Percentiles rank a stretch among this genome's conserved stretches.
Conservation (phyloP, 2,329 filamentous ascomycete genomes). For the Xylariomycetidae sp. region DNA sequence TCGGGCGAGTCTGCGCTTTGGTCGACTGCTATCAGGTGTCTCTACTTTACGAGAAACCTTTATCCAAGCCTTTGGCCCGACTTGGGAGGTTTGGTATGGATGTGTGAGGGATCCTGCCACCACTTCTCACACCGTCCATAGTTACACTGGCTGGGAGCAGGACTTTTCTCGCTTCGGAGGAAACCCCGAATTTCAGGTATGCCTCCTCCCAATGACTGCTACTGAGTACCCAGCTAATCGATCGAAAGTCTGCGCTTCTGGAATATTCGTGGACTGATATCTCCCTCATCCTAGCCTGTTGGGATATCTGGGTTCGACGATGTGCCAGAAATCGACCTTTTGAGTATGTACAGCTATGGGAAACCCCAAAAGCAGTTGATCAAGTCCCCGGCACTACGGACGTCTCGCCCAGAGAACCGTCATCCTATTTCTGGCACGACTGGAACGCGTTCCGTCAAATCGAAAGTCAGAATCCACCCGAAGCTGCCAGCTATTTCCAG, state of each 20-base stretch:
- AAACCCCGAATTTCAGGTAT: conserved; percentile 39
- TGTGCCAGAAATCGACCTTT: conserved; percentile 30
- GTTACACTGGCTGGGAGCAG: conserved; percentile 26
- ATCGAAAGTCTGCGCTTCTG: conserved; percentile 35
- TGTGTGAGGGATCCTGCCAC: conserved; percentile 23
- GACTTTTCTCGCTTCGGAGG: conserved; percentile 24
- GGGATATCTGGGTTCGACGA: conserved; percentile 39
- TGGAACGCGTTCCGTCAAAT: conserved; percentile 18
- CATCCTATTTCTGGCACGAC: conserved; percentile 19
- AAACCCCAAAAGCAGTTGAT: conserved; percentile 12
- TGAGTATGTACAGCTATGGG: conserved; percentile 25
- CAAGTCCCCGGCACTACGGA: conserved; percentile 9
- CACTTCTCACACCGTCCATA: conserved; percentile 5
- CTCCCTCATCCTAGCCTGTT: conserved; percentile 40
- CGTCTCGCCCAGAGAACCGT: conserved; percentile 7
- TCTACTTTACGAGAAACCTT: conserved; percentile 29
- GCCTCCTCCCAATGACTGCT: conserved; percentile 7
- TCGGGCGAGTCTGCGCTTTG: conserved; percentile 37
- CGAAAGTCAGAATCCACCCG: conserved; percentile 2
- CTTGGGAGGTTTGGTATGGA: conserved; percentile 33
- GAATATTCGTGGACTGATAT: conserved; percentile 38
- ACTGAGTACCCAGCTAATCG: conserved; percentile 2
- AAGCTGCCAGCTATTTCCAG: conserved; percentile 18
- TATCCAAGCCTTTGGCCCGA: conserved; percentile 31
- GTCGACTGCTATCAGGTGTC: conserved; percentile 37